Conservation (phyloP, 192 early-diverging fungal species). For the Blastocladiella britannica region DNA sequence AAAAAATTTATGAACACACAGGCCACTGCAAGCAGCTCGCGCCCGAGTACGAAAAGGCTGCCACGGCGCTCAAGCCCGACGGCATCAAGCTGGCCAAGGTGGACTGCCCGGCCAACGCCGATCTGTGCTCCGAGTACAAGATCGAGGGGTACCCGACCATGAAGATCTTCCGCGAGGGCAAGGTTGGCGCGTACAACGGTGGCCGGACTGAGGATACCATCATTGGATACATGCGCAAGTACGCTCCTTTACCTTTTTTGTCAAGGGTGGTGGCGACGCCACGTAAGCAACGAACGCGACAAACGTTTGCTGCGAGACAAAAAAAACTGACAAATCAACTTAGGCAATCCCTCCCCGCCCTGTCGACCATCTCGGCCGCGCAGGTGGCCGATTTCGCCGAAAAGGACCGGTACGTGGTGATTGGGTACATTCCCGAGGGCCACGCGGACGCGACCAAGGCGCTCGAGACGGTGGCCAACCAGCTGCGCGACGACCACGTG, state of each 20-base stretch:
- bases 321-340: background rate
- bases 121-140: conserved; percentile 58
- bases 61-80: conserved; percentile 56
- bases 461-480: conserved; percentile 48
- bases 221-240: conserved; percentile 83
- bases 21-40: conserved; percentile 19
- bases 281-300: too few species aligned
- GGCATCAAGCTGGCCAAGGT: conserved; percentile 76
- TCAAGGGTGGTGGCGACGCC: conserved; percentile 1
- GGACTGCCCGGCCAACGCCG: conserved; percentile 78
- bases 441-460: conserved; percentile 40
- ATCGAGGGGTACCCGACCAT: conserved; percentile 83
- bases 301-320: too few species aligned
- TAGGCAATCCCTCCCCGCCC: conserved; percentile 62
- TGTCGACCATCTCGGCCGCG: conserved; percentile 44
- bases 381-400: conserved; percentile 51
- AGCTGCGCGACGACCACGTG: conserved; percentile 61
- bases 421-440: conserved; percentile 52
- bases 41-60: conserved; percentile 85
- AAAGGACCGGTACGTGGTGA: conserved; percentile 73
- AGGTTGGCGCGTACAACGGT: conserved; percentile 56
- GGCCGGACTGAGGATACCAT: conserved; percentile 69
- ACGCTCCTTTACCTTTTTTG: conserved; percentile 7
- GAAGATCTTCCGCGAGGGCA: conserved; percentile 66
- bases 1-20: conserved; percentile 5